Evolutionary conservation across 176 grass and related monocot genomes (phyloP).

Genomic region (Zea mays): Zm-B73-REFERENCE-NAM-5.0 NC_050100.1:34856501-34857000

Average conservation of each 20-base stretch:
- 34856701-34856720: slow-evolving; percentile 37
- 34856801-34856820: slow-evolving; percentile 55
- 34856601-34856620: slow-evolving; percentile 72
- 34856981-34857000: slow-evolving; percentile 61
- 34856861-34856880: slow-evolving; percentile 89
- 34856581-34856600: slow-evolving; percentile 51
- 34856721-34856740: slow-evolving; percentile 57
- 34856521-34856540: slow-evolving; percentile 60
- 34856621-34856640: slow-evolving; percentile 61
- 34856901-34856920: slow-evolving; percentile 43
- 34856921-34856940: slow-evolving; percentile 47
- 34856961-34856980: slow-evolving; percentile 95
- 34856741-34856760: slow-evolving; percentile 53
- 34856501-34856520: slow-evolving; percentile 66
- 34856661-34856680: slow-evolving; percentile 60
- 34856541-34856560: slow-evolving; percentile 57
- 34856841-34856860: slow-evolving; percentile 86
- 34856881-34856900: slow-evolving; percentile 47
- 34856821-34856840: slow-evolving; percentile 56
- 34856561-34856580: slow-evolving; percentile 32
- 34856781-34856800: slow-evolving; percentile 71
- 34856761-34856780: slow-evolving; percentile 62
- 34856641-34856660: slow-evolving; percentile 67
- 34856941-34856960: slow-evolving; percentile 69
- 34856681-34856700: slow-evolving; percentile 41